Percentiles rank a stretch among this genome's conserved stretches.
Evolutionary conservation across 73 alveolate genomes (phyloP).

Genomic region (Paramecium octaurelia): DNA sequence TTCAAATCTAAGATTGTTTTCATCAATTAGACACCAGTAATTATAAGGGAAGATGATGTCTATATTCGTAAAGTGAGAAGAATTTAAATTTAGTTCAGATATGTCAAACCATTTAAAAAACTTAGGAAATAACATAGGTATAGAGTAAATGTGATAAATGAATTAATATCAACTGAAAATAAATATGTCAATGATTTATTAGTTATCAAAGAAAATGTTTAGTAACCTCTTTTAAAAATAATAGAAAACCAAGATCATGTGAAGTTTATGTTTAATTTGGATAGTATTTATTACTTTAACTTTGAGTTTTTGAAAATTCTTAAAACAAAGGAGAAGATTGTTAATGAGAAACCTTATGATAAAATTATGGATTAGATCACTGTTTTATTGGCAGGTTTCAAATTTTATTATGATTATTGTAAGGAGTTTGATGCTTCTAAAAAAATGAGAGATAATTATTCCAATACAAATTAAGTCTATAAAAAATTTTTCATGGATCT

Average conservation of each 20-base stretch:
- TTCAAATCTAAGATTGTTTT: neutral
- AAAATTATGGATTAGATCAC: neutral
- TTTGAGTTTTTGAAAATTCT: neutral
- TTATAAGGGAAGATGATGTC: neutral
- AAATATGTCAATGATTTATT: neutral
- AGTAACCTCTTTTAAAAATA: neutral
- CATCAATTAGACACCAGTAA: neutral
- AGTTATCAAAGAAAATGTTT: neutral
- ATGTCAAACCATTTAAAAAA: neutral
- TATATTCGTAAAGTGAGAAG: neutral
- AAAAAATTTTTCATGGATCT: neutral
- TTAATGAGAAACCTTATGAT: neutral
- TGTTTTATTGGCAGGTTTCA: neutral
- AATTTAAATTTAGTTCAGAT: neutral
- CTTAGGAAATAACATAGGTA: neutral
- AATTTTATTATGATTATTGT: slow-evolving; percentile 37
- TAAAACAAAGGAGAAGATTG: neutral
- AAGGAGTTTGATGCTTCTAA: neutral
- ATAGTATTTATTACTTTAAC: neutral
- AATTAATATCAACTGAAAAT: neutral
- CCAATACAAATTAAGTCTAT: neutral
- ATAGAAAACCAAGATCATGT: neutral
- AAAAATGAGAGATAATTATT: neutral
- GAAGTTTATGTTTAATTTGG: neutral
- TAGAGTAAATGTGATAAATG: neutral